phyloP scores from a whole-genome alignment of 495 filamentous ascomycete species.

The Xylaria curta region DNA sequence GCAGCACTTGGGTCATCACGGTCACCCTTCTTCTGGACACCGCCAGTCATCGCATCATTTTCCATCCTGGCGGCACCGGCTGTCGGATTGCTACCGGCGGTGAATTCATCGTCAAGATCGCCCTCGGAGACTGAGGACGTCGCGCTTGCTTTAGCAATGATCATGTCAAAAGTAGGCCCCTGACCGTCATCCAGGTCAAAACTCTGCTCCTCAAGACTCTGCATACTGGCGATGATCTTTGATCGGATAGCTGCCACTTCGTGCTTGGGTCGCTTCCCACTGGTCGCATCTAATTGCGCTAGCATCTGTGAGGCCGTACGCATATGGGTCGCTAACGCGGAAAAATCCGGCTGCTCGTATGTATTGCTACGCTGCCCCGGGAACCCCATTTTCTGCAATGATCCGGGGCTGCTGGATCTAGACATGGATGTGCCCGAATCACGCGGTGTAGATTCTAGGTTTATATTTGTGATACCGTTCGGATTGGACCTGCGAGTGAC shows the following conservation, averaged over 20 bases:
- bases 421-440: slow-evolving; percentile 62
- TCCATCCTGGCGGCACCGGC: slow-evolving; percentile 80
- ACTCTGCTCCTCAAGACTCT: slow-evolving; percentile 79
- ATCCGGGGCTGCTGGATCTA: slow-evolving; percentile 65
- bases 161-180: slow-evolving; percentile 72
- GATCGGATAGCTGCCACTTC: slow-evolving; percentile 78
- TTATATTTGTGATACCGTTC: slow-evolving; percentile 59
- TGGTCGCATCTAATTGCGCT: slow-evolving; percentile 74
- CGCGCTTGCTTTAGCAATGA: slow-evolving; percentile 65
- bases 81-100: slow-evolving; percentile 60
- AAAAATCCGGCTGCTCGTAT: slow-evolving; percentile 70
- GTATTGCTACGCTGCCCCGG: slow-evolving; percentile 48
- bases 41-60: slow-evolving; percentile 79
- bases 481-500: slow-evolving; percentile 43
- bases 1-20: slow-evolving; percentile 81
- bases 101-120: slow-evolving; percentile 54
- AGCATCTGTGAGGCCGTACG: slow-evolving; percentile 80
- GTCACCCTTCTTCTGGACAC: slow-evolving; percentile 75
- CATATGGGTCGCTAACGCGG: slow-evolving; percentile 79
- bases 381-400: slow-evolving; percentile 58
- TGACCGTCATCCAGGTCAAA: slow-evolving; percentile 67
- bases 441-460: slow-evolving; percentile 55
- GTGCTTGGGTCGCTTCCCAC: slow-evolving; percentile 70
- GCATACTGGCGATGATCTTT: slow-evolving; percentile 84
- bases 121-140: slow-evolving; percentile 40